Percentiles rank a stretch among this genome's conserved stretches.
Conservation (phyloP, 495 filamentous ascomycete species). For the Cenococcum geophilum region DNA sequence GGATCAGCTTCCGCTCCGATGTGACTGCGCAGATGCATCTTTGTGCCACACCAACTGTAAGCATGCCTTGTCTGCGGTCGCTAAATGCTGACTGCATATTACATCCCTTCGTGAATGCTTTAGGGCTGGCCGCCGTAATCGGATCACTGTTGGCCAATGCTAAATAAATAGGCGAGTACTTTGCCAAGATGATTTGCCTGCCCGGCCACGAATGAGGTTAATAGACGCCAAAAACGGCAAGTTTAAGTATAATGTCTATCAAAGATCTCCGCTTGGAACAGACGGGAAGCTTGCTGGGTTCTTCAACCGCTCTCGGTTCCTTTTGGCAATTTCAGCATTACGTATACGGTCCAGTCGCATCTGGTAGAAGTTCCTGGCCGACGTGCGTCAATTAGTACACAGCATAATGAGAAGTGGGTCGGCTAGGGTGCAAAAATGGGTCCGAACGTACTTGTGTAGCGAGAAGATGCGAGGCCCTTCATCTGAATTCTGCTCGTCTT, state of each 20-base stretch:
- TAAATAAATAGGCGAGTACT: not conserved
- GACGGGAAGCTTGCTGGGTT: constrained; percentile 76
- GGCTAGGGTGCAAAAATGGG: not conserved
- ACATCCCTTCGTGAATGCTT: not conserved
- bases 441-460: constrained; percentile 64
- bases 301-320: constrained; percentile 73
- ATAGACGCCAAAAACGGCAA: no score
- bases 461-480: constrained; percentile 67
- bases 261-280: constrained; percentile 66
- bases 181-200: no score
- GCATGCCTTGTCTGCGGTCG: constrained; percentile 2
- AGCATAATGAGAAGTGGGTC: not conserved
- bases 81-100: constrained; percentile 9
- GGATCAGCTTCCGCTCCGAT: constrained; percentile 1
- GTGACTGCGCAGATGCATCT: constrained; percentile 2
- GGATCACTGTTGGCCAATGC: not conserved
- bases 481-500: constrained; percentile 30
- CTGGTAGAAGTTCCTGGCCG: constrained; percentile 73
- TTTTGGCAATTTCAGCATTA: constrained; percentile 70
- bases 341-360: constrained; percentile 72
- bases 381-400: constrained; percentile 19
- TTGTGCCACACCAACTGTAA: not conserved
- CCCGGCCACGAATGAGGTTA: no score
- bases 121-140: not conserved
- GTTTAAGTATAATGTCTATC: constrained; percentile 18